Evolutionary conservation across 768 basidiomycete genomes (phyloP).

Genomic region (Tricholomella constricta): DNA sequence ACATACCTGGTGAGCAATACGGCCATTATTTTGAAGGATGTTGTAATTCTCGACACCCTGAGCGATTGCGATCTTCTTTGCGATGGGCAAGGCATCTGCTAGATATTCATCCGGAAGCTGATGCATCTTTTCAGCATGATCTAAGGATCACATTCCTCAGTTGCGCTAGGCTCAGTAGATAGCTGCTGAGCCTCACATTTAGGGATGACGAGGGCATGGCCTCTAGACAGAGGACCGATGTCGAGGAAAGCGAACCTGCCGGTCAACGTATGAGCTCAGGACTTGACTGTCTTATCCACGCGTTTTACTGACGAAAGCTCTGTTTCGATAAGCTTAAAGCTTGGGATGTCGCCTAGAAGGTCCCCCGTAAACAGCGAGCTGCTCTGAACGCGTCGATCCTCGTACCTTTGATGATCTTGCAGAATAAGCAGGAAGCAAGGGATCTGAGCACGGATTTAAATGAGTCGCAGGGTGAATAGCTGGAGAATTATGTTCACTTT

Average conservation of each 20-base stretch:
- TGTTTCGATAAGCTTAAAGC: slow-evolving; percentile 82
- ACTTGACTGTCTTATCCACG: background rate
- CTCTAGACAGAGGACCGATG: slow-evolving; percentile 86
- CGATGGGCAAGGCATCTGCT: slow-evolving; percentile 71
- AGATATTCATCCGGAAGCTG: slow-evolving; percentile 88
- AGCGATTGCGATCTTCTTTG: slow-evolving; percentile 86
- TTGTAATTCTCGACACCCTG: slow-evolving; percentile 82
- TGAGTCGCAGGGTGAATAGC: background rate
- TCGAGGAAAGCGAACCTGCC: slow-evolving; percentile 87
- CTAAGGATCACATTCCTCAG: slow-evolving; percentile 38
- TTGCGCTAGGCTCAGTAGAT: background rate
- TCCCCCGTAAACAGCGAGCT: no score
- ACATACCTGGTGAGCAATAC: slow-evolving; percentile 57
- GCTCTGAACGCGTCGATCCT: background rate
- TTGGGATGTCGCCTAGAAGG: slow-evolving; percentile 79
- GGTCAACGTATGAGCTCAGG: background rate
- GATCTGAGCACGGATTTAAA: slow-evolving; percentile 36
- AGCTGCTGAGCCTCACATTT: slow-evolving; percentile 61
- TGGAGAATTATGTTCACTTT: slow-evolving; percentile 29
- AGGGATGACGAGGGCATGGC: slow-evolving; percentile 90
- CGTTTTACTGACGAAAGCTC: slow-evolving; percentile 56
- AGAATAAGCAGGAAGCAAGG: slow-evolving; percentile 80
- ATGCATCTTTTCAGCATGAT: slow-evolving; percentile 84
- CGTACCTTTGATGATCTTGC: slow-evolving; percentile 90
- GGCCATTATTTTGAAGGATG: slow-evolving; percentile 70